phyloP scores from a whole-genome alignment of 179 eudicot species.

The Patellifolia procumbens region DNA sequence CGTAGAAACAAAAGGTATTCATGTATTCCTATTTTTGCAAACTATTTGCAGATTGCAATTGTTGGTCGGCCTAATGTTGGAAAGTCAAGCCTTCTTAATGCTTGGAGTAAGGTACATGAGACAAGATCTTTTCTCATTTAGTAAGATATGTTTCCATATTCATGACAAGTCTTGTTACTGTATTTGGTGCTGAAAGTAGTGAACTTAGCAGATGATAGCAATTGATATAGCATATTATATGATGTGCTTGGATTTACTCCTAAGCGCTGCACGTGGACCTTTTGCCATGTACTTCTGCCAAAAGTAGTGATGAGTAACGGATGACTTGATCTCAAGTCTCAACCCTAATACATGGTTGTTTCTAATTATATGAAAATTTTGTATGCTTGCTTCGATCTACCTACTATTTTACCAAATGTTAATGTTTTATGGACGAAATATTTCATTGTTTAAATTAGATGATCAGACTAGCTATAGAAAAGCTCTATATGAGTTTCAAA shows the following conservation, averaged over 20 bases:
- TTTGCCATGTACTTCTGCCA: not conserved
- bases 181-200: not conserved
- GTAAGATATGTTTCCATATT: not conserved
- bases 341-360: not conserved
- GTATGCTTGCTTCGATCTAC: not conserved
- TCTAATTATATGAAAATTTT: not conserved
- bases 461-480: not conserved
- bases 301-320: not conserved
- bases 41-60: conserved; percentile 77
- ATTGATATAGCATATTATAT: conserved; percentile 1
- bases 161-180: conserved; percentile 7
- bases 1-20: not conserved
- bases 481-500: not conserved
- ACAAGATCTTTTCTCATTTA: conserved; percentile 13
- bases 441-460: not conserved
- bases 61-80: conserved; percentile 99
- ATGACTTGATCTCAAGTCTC: not conserved
- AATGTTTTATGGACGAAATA: not conserved
- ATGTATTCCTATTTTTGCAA: conserved; percentile 12
- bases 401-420: not conserved
- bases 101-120: conserved; percentile 93
- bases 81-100: conserved; percentile 95
- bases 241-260: not conserved
- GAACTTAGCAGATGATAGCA: not conserved
- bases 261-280: not conserved